Evolutionary conservation across 441 rosid species (phyloP), one percentile per base, ranked within the genome.

Genomic region (Erodium texanum): DNA sequence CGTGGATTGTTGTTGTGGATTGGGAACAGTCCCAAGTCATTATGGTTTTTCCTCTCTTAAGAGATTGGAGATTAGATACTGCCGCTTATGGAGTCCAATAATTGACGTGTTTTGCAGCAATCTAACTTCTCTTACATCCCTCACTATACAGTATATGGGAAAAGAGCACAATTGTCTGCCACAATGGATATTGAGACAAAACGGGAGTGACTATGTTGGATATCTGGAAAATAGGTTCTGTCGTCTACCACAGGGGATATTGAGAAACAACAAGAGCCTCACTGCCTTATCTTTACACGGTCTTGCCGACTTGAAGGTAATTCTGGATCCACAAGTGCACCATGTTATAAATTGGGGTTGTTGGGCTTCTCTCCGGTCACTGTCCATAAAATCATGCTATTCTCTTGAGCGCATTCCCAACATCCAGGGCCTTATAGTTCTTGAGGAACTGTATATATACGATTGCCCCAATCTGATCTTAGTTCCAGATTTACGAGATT

Each of bases 21-120:
- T 19, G 14, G 45, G 24, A 23, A 36, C 68, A 15, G 68, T 71
- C 8, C 11, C 24, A 19, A 20, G 45, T 19, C 52, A 50, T 50
- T 50, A 50, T 50, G 61, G 16, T 10, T 59, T 34, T 59, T 67
- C 1, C 3, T 29, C 73, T 10, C 78, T 75, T 18, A 38, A n/a
- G 14, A 9, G 23, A 15, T 59, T 75, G 12, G 24, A 7, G 63
- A 58, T 58, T 5, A 58, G 24, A 58, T n/a, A n/a, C n/a, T n/a
- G 23, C 5, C 0, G 6, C 18, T 7, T 19, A 18, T 22, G 62
- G 2, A 58, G 10, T 19, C 24, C 24, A 58, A 10, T 20, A 7
- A 3, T 19, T n/a, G 56, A n/a, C 5, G 7, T 6, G 24, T 19
- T 20, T 58, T 20, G 24, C 63, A 58, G 63, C 63, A 58, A 58